Base-by-base conservation (phyloP, 208 protist genomes). In the Phytomonas serpens region DNA sequence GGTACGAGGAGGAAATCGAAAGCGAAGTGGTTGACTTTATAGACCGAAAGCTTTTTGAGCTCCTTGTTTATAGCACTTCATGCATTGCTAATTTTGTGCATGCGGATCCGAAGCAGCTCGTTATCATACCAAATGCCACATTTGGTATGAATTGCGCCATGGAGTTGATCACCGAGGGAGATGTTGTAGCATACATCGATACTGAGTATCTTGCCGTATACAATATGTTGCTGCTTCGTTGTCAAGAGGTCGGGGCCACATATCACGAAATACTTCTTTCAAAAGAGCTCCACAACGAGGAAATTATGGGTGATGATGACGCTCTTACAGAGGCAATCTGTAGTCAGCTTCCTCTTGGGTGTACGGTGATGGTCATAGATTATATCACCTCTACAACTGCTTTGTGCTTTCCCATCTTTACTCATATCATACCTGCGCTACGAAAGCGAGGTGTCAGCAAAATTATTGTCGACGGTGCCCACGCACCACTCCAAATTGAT, bases 401-500 rank as follows among this genome's bases (percentile, higher is more conserved):
- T 7, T 57, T 94, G 19, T 86, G 77, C 67, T 79, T 95, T 30
- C 89, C 90, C 0, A 71, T 91, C n/a, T 92, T 94, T 74, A 82
- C 82, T 33, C 86, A 95, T 75, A 67, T 97, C 63, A 83, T 97
- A 27, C 87, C 89, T 2, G 83, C 83, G 32, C 77, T 96, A 69
- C 86, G 88, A 27, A 68, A 74, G 23, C 63, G 42, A 34, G 89
- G 88, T 9, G 91, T 95, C 64, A 61, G 2, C 5, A 88, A 90
- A 73, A 92, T 95, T 74, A 89, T 97, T 63, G 88, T 97, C 4
- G 94, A 97, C 68, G 94, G 92, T 36, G 92, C 94, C 19, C 94
- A 97, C 76, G 83, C 86, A 13, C 88, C 87, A 33, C 72, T 94
- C 38, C 89, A 93, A 71, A 40, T 93, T 13, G 81, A 86, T 52